phyloP scores from a whole-genome alignment of 352 stramenopile species.

The Halophytophthora polymorphica region DNA sequence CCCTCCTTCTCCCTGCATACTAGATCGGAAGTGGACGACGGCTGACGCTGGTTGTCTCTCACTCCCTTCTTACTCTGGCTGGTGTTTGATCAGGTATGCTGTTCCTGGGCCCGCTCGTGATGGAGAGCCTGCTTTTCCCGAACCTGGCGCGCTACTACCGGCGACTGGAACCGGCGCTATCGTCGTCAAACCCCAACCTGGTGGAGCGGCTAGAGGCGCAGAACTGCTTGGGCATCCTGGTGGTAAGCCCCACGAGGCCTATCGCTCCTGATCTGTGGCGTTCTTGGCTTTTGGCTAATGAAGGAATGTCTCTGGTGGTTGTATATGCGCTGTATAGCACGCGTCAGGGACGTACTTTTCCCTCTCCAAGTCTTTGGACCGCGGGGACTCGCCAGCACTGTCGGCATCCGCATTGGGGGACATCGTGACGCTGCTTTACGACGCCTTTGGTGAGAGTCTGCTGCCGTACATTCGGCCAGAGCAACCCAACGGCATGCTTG shows the following conservation, averaged over 20 bases:
- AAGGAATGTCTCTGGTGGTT: too few species aligned
- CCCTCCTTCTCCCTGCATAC: background rate
- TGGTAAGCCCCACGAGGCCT: slow-evolving; percentile 39
- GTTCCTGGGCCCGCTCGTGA: slow-evolving; percentile 88
- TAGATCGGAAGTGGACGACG: background rate
- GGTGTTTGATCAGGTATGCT: slow-evolving; percentile 59
- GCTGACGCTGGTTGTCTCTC: background rate
- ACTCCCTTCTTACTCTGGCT: background rate
- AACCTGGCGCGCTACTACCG: slow-evolving; percentile 87
- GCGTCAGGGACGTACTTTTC: slow-evolving; percentile 78
- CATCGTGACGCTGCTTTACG: slow-evolving; percentile 63
- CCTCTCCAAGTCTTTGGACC: slow-evolving; percentile 46
- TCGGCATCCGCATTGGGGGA: slow-evolving; percentile 37
- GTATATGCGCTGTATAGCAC: slow-evolving; percentile 46
- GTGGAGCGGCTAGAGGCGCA: slow-evolving; percentile 82
- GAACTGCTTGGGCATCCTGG: slow-evolving; percentile 83
- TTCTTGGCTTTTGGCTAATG: background rate
- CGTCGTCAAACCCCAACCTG: slow-evolving; percentile 67
- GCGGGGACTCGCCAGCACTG: slow-evolving; percentile 20
- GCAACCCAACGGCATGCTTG: slow-evolving; percentile 36
- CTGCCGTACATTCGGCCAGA: slow-evolving; percentile 72
- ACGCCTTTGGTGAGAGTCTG: slow-evolving; percentile 76
- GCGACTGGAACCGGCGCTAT: slow-evolving; percentile 76
- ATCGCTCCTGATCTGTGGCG: background rate
- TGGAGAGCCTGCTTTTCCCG: slow-evolving; percentile 92